Evolutionary conservation across 2,329 filamentous ascomycete genomes (phyloP).

Genomic region (Epichloe sp.): DNA sequence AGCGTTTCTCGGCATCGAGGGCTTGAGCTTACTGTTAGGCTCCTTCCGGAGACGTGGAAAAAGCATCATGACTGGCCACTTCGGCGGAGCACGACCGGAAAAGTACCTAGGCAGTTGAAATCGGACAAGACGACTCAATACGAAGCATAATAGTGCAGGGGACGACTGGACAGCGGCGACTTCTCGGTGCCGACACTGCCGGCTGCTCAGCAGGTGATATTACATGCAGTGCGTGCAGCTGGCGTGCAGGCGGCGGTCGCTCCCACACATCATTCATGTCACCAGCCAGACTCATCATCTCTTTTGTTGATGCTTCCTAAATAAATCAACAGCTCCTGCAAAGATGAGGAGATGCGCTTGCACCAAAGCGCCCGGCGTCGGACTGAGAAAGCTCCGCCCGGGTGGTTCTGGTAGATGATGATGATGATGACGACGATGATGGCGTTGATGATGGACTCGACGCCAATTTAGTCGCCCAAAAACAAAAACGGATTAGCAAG

Average conservation of each 20-base stretch:
- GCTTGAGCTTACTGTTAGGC: neutral
- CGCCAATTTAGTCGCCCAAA: neutral
- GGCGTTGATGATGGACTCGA: neutral
- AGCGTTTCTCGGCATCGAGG: neutral
- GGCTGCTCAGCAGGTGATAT: neutral
- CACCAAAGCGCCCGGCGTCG: neutral
- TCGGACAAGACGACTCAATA: too few relatives aligned
- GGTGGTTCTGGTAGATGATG: neutral
- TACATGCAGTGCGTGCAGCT: neutral
- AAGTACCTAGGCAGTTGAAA: too few relatives aligned
- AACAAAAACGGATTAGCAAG: neutral
- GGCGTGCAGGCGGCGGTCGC: neutral
- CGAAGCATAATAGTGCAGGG: neutral
- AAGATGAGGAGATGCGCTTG: neutral
- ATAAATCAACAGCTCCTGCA: neutral
- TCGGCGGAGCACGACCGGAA: neutral
- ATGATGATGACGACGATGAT: too few relatives aligned
- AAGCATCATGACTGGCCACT: neutral
- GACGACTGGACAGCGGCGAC: neutral
- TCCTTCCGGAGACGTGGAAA: neutral
- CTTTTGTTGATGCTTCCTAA: too few relatives aligned
- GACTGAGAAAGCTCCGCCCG: neutral
- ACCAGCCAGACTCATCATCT: neutral
- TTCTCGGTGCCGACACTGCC: neutral
- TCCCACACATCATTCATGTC: neutral